Conservation (phyloP, 306 rosid genomes). For the Corylus heterophylla region DNA sequence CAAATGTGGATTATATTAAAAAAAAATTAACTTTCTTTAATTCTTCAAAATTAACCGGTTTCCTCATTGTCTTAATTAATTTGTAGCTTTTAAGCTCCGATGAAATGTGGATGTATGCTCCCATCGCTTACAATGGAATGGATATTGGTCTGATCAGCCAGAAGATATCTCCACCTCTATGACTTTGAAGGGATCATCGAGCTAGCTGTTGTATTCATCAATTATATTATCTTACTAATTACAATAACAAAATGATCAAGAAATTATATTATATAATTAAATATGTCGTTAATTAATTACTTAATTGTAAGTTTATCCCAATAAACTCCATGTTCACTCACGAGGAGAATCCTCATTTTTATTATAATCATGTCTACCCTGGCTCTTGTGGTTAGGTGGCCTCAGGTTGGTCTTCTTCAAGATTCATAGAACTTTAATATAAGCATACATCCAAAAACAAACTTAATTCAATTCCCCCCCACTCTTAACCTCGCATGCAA, state of each 20-base stretch:
- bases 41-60: neutral
- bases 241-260: slow-evolving; percentile 9
- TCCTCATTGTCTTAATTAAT: neutral
- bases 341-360: slow-evolving; percentile 35
- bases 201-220: neutral
- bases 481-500: too few relatives aligned
- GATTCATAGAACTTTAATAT: neutral
- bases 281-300: slow-evolving; percentile 27
- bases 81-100: slow-evolving; percentile 88
- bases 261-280: slow-evolving; percentile 11
- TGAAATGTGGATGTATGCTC: slow-evolving; percentile 95
- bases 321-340: slow-evolving; percentile 38
- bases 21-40: neutral
- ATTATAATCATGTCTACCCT: slow-evolving; percentile 23
- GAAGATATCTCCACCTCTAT: slow-evolving; percentile 45
- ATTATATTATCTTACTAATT: slow-evolving; percentile 13
- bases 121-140: slow-evolving; percentile 85
- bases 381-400: slow-evolving; percentile 12
- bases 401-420: neutral
- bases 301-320: slow-evolving; percentile 34
- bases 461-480: too few relatives aligned
- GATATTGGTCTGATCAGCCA: slow-evolving; percentile 66
- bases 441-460: too few relatives aligned
- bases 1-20: neutral
- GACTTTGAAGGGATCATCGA: slow-evolving; percentile 32